These are phyloP conservation scores for Podochytrium sp. DNA, from an alignment of 192 early-diverging fungal species.

Conservation along the genomic window DNA sequence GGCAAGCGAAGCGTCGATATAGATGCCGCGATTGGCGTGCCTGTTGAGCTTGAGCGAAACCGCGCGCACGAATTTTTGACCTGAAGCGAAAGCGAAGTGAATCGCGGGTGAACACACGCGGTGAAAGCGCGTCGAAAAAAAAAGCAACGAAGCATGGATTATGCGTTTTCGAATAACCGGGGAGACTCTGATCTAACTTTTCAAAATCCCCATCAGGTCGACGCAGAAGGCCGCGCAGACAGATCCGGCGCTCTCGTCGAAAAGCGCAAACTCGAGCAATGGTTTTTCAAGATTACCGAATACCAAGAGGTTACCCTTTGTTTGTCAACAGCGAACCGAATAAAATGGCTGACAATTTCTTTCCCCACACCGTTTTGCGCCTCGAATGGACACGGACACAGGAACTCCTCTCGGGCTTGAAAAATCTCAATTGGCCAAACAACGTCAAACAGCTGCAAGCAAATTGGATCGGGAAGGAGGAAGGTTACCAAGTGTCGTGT, in stretches of 20 bases:
- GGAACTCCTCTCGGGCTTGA: conserved; percentile 77
- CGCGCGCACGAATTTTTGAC: no score
- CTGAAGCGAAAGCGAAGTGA: no score
- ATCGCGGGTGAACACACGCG: no score
- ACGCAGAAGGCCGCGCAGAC: conserved; percentile 84
- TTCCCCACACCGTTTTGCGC: no score
- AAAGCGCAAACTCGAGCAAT: conserved; percentile 81
- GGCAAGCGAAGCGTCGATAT: no score
- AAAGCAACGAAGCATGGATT: no score
- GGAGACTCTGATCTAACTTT: no score
- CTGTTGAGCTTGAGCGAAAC: no score
- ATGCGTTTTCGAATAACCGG: no score
- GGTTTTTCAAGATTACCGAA: conserved; percentile 89
- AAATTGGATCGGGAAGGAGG: conserved; percentile 92
- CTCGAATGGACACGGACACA: background rate
- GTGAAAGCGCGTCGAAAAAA: no score
- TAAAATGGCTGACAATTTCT: background rate
- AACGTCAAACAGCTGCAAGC: conserved; percentile 86
- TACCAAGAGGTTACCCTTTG: conserved; percentile 70
- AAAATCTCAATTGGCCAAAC: conserved; percentile 84
- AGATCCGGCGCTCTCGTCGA: conserved; percentile 92
- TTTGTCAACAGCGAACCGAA: background rate
- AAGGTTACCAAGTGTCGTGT: conserved; percentile 49
- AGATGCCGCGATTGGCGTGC: no score
- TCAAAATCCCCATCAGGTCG: no score